Conservation (phyloP, 805 yeast species). For the Starmerella etchellsii region DNA sequence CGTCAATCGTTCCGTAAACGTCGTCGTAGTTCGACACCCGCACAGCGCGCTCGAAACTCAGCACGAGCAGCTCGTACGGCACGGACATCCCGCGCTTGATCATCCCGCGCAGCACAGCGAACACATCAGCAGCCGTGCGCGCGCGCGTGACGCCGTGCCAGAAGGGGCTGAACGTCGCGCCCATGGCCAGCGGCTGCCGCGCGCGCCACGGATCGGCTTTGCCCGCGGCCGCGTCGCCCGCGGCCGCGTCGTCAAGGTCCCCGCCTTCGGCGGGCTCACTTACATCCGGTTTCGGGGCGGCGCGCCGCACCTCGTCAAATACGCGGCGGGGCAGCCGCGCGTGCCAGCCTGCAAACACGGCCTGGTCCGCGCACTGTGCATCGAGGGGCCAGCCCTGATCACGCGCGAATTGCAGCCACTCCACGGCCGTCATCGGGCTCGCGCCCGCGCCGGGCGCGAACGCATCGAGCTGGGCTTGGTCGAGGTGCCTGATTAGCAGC, state of each 20-base stretch:
- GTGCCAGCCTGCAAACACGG: neutral
- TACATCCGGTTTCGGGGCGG: no score
- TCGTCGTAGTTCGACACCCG: neutral
- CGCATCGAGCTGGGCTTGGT: neutral
- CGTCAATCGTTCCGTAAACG: neutral
- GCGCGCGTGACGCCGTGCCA: neutral
- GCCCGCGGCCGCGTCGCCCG: neutral
- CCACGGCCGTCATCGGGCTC: constrained; percentile 2
- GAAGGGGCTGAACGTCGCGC: neutral
- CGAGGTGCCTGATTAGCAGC: constrained; percentile 11
- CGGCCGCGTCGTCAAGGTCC: no score
- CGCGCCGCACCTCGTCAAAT: neutral
- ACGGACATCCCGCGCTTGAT: constrained; percentile 13
- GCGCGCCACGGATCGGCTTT: neutral
- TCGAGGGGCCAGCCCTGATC: constrained; percentile 16
- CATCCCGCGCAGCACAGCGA: constrained; percentile 7
- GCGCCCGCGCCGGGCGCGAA: neutral
- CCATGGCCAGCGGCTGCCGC: neutral
- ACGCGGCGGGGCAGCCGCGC: neutral
- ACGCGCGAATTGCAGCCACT: constrained; percentile 16
- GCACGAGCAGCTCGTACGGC: constrained; percentile 12
- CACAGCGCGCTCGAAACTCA: constrained; percentile 8
- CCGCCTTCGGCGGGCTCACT: neutral
- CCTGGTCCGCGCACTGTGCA: neutral
- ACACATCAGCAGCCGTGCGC: neutral